phyloP scores from a whole-genome alignment of 257 asterid genomes.

The Rehmannia glutinosa region DNA sequence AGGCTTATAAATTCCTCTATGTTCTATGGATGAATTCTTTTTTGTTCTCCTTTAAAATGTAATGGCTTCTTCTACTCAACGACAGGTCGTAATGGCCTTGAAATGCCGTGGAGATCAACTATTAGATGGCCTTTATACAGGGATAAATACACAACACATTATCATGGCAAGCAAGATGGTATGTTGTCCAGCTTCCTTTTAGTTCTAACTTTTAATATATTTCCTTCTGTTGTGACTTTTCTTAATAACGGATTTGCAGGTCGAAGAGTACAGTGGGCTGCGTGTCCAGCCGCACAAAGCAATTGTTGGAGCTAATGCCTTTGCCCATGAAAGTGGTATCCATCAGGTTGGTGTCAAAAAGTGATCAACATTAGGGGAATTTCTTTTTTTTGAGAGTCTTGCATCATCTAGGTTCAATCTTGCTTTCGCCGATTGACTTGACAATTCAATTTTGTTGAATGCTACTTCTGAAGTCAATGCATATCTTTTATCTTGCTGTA shows the following conservation, averaged over 20 bases:
- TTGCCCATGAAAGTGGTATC: conserved; percentile 99
- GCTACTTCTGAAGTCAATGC: no score
- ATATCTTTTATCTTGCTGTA: no score
- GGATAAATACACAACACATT: conserved; percentile 79
- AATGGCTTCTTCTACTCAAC: no score
- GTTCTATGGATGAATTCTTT: no score
- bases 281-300: conserved; percentile 97
- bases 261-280: conserved; percentile 90
- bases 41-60: no score
- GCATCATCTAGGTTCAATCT: neutral
- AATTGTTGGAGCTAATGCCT: conserved; percentile 97
- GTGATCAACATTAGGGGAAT: neutral
- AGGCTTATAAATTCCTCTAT: no score
- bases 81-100: conserved; percentile 90
- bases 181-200: conserved; percentile 13
- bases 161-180: conserved; percentile 96
- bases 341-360: conserved; percentile 72
- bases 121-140: conserved; percentile 76
- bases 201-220: neutral
- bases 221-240: no score
- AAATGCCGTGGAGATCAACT: conserved; percentile 89
- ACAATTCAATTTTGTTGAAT: no score
- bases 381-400: neutral
- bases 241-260: no score
- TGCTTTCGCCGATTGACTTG: conserved; percentile 14